Evolutionary conservation across 495 filamentous ascomycete species (phyloP), one percentile per base, ranked within the genome.

Genomic region (Xylaria flabelliformis): DNA sequence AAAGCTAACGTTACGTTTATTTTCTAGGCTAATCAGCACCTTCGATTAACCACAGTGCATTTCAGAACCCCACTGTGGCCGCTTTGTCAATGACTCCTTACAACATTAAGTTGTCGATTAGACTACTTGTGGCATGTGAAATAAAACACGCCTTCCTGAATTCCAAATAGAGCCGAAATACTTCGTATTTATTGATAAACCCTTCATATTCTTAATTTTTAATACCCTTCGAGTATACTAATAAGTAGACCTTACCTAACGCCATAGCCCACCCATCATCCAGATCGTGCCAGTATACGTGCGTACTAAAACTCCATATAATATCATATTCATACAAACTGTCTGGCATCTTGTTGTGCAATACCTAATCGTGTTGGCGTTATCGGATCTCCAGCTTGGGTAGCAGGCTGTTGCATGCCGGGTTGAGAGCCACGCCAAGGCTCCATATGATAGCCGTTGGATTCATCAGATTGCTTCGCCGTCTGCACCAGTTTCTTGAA

Each of bases 391-490:
- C 51, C 53, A 58, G 46, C 42, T 5, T 67, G 32, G 2, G 12
- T 50, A 42, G n/a, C 66, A 19, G 66, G 50, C 4, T 58, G 50
- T 32, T 58, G 66, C n/a, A 24, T 32, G 34, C 15, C 46, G 17
- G 64, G 64, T 39, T 66, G 44, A 36, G 64, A 29, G 29, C 76
- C 74, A 29, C 55, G 62, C 77, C 77, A 78, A 7, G 77, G 77
- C 46, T 77, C 77, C 71, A 77, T 51, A 15, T 74, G 64, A 26
- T 77, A 78, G 1, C 75, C 75, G n/a, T 39, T 61, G 5, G 68
- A 44, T 39, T 74, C 66, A 12, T 70, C 29, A 0, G 73, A 32
- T 15, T 65, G 65, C 71, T 75, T 78, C 17, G 53, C 66, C 70
- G 74, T 74, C 8, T 53, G 55, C 73, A 63, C 51, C 17, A 68